These are phyloP conservation scores for Pleurotus salmoneostramineus DNA, from an alignment of 768 basidiomycete genomes.

Conservation along the genomic window DNA sequence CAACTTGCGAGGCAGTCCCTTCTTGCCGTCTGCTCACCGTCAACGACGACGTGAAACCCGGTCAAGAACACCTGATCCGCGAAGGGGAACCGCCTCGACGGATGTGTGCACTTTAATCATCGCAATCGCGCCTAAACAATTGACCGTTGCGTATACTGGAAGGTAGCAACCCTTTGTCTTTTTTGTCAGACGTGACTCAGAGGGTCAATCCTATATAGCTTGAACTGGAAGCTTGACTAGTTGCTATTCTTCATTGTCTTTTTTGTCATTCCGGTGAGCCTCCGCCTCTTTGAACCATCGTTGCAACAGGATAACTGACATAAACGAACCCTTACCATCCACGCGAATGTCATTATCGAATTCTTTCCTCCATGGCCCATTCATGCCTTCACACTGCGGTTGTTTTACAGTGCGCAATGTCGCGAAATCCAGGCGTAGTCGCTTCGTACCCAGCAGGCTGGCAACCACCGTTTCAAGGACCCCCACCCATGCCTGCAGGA, in stretches of 20 bases:
- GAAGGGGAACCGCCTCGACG: background rate
- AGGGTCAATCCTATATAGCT: background rate
- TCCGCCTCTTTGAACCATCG: background rate
- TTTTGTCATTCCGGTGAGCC: background rate
- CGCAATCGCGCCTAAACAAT: background rate
- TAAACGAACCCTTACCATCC: background rate
- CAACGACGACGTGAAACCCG: background rate
- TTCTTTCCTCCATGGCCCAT: constrained; percentile 2
- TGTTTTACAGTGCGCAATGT: background rate
- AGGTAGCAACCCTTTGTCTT: background rate
- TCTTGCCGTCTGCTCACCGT: background rate
- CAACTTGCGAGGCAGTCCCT: too few species aligned
- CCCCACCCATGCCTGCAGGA: constrained; percentile 55
- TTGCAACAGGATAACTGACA: background rate
- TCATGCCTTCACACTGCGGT: background rate
- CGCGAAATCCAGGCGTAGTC: background rate
- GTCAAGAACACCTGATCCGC: background rate
- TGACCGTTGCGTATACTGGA: background rate
- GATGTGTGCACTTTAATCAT: background rate
- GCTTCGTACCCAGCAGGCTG: constrained; percentile 9
- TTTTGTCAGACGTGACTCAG: background rate
- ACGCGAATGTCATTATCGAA: background rate
- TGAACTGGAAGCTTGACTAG: background rate
- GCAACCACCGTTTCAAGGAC: constrained; percentile 32
- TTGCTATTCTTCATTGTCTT: background rate